A percentile compares a stretch with the other conserved stretches of the same genome.
Evolutionary conservation across 208 protist genomes (phyloP).

Genomic region (Angomonas ambiguus): DNA sequence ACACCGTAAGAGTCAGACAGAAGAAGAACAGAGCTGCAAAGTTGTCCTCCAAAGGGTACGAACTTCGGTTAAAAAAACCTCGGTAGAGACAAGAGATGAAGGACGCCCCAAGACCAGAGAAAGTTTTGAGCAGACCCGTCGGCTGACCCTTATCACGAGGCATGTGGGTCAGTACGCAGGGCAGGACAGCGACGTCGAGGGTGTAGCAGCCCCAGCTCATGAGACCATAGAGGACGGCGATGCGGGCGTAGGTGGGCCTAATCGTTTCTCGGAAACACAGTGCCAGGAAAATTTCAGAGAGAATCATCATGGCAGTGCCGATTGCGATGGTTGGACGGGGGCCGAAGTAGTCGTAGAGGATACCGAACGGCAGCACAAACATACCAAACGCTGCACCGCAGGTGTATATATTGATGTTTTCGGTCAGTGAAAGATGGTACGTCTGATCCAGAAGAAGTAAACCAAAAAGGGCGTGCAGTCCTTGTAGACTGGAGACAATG

Average conservation of each 20-base stretch:
- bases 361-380: slow-evolving; percentile 22
- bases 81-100: slow-evolving; percentile 42
- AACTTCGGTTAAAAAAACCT: slow-evolving; percentile 23
- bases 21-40: slow-evolving; percentile 37
- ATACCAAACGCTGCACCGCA: slow-evolving; percentile 20
- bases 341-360: slow-evolving; percentile 35
- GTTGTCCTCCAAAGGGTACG: not conserved
- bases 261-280: slow-evolving; percentile 37
- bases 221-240: slow-evolving; percentile 39
- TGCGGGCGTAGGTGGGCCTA: slow-evolving; percentile 17
- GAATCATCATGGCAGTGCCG: not conserved
- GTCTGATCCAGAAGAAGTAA: slow-evolving; percentile 23
- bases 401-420: slow-evolving; percentile 29
- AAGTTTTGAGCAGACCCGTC: slow-evolving; percentile 44
- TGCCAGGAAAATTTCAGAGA: slow-evolving; percentile 12
- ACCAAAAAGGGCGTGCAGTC: slow-evolving; percentile 30
- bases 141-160: slow-evolving; percentile 47
- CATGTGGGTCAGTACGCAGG: slow-evolving; percentile 37
- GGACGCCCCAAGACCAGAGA: slow-evolving; percentile 41
- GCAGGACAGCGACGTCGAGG: slow-evolving; percentile 31
- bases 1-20: slow-evolving; percentile 25
- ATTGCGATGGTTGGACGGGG: slow-evolving; percentile 26
- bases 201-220: slow-evolving; percentile 34
- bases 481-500: slow-evolving; percentile 25
- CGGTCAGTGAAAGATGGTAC: slow-evolving; percentile 16